A percentile compares a stretch with the other conserved stretches of the same genome.
These are phyloP conservation scores for Beta corolliflora DNA, from an alignment of 179 eudicot species.

Conservation along the genomic window DNA sequence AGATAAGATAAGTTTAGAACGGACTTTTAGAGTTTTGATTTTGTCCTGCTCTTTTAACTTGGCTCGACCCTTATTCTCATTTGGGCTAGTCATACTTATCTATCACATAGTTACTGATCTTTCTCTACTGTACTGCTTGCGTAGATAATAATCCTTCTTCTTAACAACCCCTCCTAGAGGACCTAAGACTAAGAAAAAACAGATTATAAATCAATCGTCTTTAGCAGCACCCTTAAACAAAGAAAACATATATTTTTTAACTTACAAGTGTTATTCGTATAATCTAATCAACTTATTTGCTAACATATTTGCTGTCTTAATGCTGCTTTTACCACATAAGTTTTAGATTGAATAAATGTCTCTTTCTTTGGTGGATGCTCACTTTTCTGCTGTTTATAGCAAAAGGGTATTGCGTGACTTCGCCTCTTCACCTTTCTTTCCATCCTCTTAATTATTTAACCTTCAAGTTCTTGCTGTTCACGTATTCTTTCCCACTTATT, in stretches of 20 bases:
- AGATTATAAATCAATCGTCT: background rate
- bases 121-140: background rate
- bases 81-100: too few relatives aligned
- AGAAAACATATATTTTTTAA: background rate
- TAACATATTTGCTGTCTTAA: constrained; percentile 10
- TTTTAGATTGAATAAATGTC: constrained; percentile 17
- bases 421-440: constrained; percentile 30
- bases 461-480: constrained; percentile 34
- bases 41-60: too few relatives aligned
- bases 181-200: background rate
- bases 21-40: too few relatives aligned
- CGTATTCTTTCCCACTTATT: constrained; percentile 34
- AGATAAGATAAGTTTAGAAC: too few relatives aligned
- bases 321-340: constrained; percentile 2
- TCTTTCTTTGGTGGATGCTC: constrained; percentile 26
- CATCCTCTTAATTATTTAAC: constrained; percentile 12
- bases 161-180: background rate
- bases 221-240: background rate
- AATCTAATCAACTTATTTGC: background rate
- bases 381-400: constrained; percentile 24
- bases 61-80: too few relatives aligned
- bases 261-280: constrained; percentile 21
- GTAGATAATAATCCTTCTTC: background rate
- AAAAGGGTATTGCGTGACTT: constrained; percentile 45
- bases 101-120: background rate